Base-by-base conservation (phyloP, 116 monocot genomes). In the Cymodocea nodosa region DNA sequence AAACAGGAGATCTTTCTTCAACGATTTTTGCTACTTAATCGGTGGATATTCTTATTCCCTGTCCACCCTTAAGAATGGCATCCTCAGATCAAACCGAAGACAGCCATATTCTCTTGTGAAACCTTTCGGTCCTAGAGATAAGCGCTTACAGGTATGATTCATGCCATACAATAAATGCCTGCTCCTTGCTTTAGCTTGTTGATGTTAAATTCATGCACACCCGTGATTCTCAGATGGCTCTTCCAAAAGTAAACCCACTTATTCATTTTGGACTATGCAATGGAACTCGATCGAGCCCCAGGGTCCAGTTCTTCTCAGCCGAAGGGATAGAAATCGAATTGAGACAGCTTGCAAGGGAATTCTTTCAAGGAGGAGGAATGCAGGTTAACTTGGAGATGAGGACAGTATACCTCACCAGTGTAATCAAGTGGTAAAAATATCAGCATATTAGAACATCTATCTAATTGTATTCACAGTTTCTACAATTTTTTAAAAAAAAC, bases 221-320 rank as follows among this genome's bases (percentile, higher is more conserved):
- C 44, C 44, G 5, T n/a, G 15, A 35, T 44, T 17, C 57, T 2
- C 65, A 92, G 88, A 36, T 97, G 77, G 71, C 65, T 36, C 76
- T 76, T 12, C 70, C 74, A 3, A 91, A 85, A 58, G 50, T 85
- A 63, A 88, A 97, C 73, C 88, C 91, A 17, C 56, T 97, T 73
- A 82, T 97, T 66, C 97, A 97, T 64, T 97, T 97, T 49, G 97
- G 88, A 22, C 68, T 97, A 20, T 97, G 87, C 73, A 75, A 88
- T 25, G 87, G 78, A 17, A 78, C 81, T 7, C 68, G 74, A 36
- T 97, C 97, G 11, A 83, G 91, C 75, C 97, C 97, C 0, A 44
- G 70, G 0, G 82, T 97, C 9, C 76, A 78, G 6, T 91, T 97
- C 78, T 97, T 91, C 78, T 77, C 84, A 0, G 52, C 83, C 36